Evolutionary conservation across 148 eudicot genomes (phyloP), one percentile per base, ranked within the genome.

Genomic region (Camellia japonica): DNA sequence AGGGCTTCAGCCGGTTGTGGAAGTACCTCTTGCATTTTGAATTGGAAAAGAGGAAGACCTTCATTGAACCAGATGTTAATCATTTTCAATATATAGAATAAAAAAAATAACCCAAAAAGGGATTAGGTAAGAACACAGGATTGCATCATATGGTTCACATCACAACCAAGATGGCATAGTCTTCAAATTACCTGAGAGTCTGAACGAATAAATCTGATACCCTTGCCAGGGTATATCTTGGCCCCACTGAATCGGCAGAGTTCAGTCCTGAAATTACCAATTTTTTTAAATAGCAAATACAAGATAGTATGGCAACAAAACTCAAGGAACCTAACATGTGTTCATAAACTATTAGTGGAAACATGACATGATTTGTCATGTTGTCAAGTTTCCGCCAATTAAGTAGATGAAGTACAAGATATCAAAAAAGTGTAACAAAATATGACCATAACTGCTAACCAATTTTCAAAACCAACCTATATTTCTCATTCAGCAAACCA

Each of bases 1-100:
- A 84, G 42, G 91, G 90, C 90, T 89, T 90, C 18, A 89, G 83
- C 43, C 83, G 83, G 79, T 90, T 90, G 87, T 90, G 93, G 88
- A 90, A 90, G 76, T 90, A 90, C 88, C 93, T 89, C 87, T 90
- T 89, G 84, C 93, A 89, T 84, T 90, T 90, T 2, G 91, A 89
- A 62, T 90, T 89, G 4, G 65, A 82, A 47, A 91, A 91, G 49
- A 90, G 88, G 85, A 90, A 90, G 30, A 90, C 93, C 93, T 90
- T 65, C 18, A 83, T 54, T 23, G 51, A 68, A 81, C 23, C 46
- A 69, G 15, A 49, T 68, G n/a, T 47, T 18, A 51, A 16, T 7
- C 3, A 64, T 47, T 76, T 44, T 76, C 55, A 76, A 23, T 55
- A 13, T 38, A 41, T 5, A 0, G n/a, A 46, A 69, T 9, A 58